Conservation (phyloP, 2,329 filamentous ascomycete species). For the Chaetomiaceae sp. region DNA sequence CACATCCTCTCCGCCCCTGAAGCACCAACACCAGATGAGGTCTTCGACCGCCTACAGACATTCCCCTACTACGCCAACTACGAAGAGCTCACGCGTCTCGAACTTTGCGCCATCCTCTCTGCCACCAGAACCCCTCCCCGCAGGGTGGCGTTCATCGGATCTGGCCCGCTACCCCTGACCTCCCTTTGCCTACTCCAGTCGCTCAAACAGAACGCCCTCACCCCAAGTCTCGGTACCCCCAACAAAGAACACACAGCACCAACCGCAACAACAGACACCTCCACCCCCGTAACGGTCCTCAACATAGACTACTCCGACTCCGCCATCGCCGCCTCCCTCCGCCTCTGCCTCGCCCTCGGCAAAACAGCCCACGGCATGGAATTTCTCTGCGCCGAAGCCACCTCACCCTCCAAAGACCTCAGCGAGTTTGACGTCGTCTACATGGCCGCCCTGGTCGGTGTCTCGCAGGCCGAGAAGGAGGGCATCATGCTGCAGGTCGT, state of each 20-base stretch:
- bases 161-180: slow-evolving; percentile 45
- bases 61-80: slow-evolving; percentile 50
- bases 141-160: slow-evolving; percentile 45
- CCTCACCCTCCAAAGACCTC: slow-evolving; percentile 26
- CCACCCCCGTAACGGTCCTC: slow-evolving; percentile 2
- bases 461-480: slow-evolving; percentile 38
- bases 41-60: slow-evolving; percentile 27
- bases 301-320: slow-evolving; percentile 22
- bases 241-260: no score
- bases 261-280: background rate
- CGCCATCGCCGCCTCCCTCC: slow-evolving; percentile 20
- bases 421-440: slow-evolving; percentile 42
- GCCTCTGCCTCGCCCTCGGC: slow-evolving; percentile 17
- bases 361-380: slow-evolving; percentile 19
- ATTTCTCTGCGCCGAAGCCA: slow-evolving; percentile 32
- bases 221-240: no score
- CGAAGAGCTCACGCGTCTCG: slow-evolving; percentile 42
- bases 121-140: slow-evolving; percentile 29
- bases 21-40: slow-evolving; percentile 11
- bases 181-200: slow-evolving; percentile 39
- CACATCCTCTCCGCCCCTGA: slow-evolving; percentile 27
- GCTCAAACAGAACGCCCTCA: slow-evolving; percentile 24
- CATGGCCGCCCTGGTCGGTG: slow-evolving; percentile 46
- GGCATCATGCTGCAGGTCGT: slow-evolving; percentile 35
- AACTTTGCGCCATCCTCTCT: slow-evolving; percentile 38